phyloP scores from a whole-genome alignment of 2,329 filamentous ascomycete species.

The Diaporthe vexans region DNA sequence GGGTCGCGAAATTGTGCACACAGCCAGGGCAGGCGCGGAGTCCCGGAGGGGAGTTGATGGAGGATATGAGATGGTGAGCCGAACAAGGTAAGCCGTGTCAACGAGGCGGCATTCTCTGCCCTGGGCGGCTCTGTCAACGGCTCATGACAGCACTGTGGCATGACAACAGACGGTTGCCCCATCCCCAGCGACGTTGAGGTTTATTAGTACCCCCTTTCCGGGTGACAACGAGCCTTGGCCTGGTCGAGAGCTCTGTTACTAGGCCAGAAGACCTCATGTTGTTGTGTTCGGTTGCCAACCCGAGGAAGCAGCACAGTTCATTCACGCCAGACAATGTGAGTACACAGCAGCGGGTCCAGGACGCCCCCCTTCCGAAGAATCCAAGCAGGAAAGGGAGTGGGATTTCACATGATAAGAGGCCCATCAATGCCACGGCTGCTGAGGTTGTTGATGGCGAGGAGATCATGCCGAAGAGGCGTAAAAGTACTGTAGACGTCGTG shows the following conservation, averaged over 20 bases:
- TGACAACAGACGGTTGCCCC: background rate
- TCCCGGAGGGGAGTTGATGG: too few species aligned
- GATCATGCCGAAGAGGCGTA: too few species aligned
- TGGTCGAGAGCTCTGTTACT: background rate
- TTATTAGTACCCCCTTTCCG: background rate
- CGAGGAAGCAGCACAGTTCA: background rate
- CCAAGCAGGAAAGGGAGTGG: background rate
- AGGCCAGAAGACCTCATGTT: background rate
- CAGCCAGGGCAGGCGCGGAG: conserved; percentile 9
- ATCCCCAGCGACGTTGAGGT: background rate
- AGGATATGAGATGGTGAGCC: conserved; percentile 15
- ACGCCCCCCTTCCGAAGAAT: background rate
- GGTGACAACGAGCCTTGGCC: background rate
- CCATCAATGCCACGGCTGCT: background rate
- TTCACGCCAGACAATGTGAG: background rate
- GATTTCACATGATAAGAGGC: background rate
- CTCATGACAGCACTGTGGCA: background rate
- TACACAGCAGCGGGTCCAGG: background rate
- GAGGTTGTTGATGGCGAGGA: too few species aligned
- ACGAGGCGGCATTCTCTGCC: background rate
- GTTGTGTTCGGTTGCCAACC: background rate
- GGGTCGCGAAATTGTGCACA: conserved; percentile 18
- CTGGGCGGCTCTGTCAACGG: background rate
- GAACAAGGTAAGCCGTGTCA: background rate
- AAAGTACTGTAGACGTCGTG: background rate